These are phyloP conservation scores for Talaromyces verruculosus DNA, from an alignment of 2,329 filamentous ascomycete species.

Conservation along the genomic window DNA sequence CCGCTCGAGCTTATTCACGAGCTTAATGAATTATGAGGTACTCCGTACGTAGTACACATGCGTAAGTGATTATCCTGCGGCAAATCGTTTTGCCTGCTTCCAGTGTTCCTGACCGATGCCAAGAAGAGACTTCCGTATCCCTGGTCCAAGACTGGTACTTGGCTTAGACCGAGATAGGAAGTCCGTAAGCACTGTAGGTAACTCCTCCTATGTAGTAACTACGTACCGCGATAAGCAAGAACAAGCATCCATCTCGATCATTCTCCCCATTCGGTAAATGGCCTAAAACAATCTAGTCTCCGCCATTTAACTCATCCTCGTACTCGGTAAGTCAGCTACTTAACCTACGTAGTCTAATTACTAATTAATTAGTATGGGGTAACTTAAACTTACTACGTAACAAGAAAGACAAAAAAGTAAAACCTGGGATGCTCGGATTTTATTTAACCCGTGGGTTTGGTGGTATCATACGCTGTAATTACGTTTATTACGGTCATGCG, in stretches of 20 bases:
- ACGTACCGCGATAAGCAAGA: not conserved
- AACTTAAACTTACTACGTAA: not conserved
- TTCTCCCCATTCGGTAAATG: slow-evolving; percentile 18
- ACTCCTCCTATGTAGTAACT: too few species aligned
- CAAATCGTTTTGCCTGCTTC: not conserved
- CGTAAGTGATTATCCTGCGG: not conserved
- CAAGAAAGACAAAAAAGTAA: not conserved
- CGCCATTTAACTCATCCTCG: not conserved
- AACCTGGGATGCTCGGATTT: not conserved
- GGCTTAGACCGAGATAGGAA: not conserved
- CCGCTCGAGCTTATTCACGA: not conserved
- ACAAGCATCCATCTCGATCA: not conserved
- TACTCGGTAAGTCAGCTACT: not conserved
- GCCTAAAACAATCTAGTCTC: slow-evolving; percentile 22
- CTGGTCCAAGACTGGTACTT: not conserved
- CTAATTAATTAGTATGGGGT: not conserved
- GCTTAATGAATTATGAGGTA: not conserved
- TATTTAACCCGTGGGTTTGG: not conserved
- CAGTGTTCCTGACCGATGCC: not conserved
- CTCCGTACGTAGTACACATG: not conserved
- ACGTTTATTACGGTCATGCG: not conserved
- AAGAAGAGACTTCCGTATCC: not conserved
- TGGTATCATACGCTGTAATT: not conserved
- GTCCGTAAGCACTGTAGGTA: not conserved
- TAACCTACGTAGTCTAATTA: not conserved